A percentile compares a stretch with the other conserved stretches of the same genome.
Conservation (phyloP, 2,329 filamentous ascomycete species). For the Falciphora oryzae region DNA sequence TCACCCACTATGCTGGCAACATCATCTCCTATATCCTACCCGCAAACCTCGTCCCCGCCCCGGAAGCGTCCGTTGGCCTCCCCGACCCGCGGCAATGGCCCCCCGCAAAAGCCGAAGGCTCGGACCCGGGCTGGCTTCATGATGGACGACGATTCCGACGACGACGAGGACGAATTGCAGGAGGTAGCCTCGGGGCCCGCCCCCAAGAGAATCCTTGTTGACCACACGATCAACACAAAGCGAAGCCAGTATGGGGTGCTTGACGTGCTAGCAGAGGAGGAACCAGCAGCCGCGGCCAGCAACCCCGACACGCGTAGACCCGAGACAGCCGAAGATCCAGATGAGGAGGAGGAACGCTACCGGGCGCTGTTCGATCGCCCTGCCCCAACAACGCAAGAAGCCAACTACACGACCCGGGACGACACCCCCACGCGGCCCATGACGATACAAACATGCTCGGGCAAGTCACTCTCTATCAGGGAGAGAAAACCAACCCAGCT, state of each 20-base stretch:
- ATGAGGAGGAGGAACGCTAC: slow-evolving; percentile 9
- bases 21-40: slow-evolving; percentile 12
- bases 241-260: neutral
- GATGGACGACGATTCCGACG: slow-evolving; percentile 12
- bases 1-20: slow-evolving; percentile 9
- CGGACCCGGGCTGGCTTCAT: slow-evolving; percentile 11
- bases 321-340: neutral
- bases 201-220: slow-evolving; percentile 8
- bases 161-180: slow-evolving; percentile 6
- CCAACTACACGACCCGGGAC: neutral
- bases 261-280: neutral
- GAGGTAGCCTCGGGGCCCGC: slow-evolving; percentile 6
- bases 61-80: slow-evolving; percentile 6
- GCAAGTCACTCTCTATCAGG: slow-evolving; percentile 49
- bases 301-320: neutral
- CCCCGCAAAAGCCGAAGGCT: slow-evolving; percentile 8
- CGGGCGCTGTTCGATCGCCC: slow-evolving; percentile 6
- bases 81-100: slow-evolving; percentile 9
- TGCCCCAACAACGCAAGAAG: neutral
- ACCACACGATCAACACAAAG: neutral
- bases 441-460: slow-evolving; percentile 42
- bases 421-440: neutral
- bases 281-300: neutral
- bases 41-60: slow-evolving; percentile 11
- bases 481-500: slow-evolving; percentile 41